Evolutionary conservation across 2,329 filamentous ascomycete species (phyloP).

Genomic region (Eurotiales sp.): DNA sequence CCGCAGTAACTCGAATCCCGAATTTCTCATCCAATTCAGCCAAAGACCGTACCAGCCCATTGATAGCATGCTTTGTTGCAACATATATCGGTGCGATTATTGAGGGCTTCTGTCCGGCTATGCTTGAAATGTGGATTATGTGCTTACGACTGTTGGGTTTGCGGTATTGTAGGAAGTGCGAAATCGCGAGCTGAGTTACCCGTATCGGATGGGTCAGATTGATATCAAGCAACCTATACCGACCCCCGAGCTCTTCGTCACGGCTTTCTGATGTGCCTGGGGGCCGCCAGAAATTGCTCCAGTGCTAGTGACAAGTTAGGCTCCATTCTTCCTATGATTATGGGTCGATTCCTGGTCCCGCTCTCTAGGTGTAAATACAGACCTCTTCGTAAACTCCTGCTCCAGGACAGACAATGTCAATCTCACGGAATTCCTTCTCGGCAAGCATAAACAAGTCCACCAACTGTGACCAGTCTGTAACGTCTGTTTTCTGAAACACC

Average conservation of each 20-base stretch:
- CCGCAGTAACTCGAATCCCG: constrained; percentile 57
- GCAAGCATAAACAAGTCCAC: constrained; percentile 49
- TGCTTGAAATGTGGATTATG: constrained; percentile 48
- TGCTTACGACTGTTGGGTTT: constrained; percentile 34
- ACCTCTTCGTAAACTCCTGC: constrained; percentile 46
- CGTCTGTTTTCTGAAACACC: constrained; percentile 46
- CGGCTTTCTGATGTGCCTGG: constrained; percentile 41
- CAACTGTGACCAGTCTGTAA: constrained; percentile 49
- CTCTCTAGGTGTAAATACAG: constrained; percentile 14
- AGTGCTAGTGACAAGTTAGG: constrained; percentile 31
- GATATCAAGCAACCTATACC: constrained; percentile 48
- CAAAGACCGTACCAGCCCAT: constrained; percentile 49
- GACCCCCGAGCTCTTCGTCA: constrained; percentile 37
- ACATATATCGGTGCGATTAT: constrained; percentile 45
- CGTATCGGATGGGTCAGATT: constrained; percentile 53
- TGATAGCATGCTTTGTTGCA: constrained; percentile 49
- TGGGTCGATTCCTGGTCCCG: neutral
- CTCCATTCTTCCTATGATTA: neutral
- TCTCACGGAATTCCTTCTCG: constrained; percentile 44
- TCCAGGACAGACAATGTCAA: constrained; percentile 47
- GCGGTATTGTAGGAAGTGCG: constrained; percentile 41
- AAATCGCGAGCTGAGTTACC: constrained; percentile 49
- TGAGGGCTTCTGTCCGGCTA: constrained; percentile 41
- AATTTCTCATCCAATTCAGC: constrained; percentile 45
- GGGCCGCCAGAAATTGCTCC: constrained; percentile 50